Evolutionary conservation across 345 rosid genomes (phyloP).

Genomic region (Pugionium cornutum): DNA sequence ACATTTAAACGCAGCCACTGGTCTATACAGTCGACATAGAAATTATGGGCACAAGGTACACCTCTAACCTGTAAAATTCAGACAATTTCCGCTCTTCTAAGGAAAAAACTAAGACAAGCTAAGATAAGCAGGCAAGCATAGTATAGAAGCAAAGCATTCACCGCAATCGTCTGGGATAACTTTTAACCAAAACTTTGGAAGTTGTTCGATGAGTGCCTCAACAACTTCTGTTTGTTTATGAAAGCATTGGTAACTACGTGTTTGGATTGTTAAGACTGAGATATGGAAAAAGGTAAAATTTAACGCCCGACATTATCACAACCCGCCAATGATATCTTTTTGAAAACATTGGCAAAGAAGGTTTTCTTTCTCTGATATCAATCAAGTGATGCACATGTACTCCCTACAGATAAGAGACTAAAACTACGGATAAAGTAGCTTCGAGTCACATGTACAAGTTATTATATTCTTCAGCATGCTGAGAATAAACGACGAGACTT

Average conservation of each 20-base stretch:
- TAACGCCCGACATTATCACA: not conserved
- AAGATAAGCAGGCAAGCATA: conserved; percentile 9
- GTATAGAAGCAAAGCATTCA: conserved; percentile 54
- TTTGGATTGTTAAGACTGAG: conserved; percentile 10
- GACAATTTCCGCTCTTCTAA: not conserved
- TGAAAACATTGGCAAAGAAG: conserved; percentile 18
- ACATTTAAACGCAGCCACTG: conserved; percentile 95
- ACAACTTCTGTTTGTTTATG: conserved; percentile 84
- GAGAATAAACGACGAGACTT: conserved; percentile 23
- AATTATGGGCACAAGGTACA: conserved; percentile 97
- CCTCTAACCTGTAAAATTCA: conserved; percentile 80
- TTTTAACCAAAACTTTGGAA: conserved; percentile 91
- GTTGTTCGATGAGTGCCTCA: conserved; percentile 95
- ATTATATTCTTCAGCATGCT: conserved; percentile 15
- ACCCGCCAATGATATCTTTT: conserved; percentile 2
- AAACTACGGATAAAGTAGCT: conserved; percentile 14
- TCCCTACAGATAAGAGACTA: not conserved
- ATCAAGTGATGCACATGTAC: not conserved
- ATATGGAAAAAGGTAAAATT: conserved; percentile 2
- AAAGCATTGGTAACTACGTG: conserved; percentile 18
- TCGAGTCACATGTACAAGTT: conserved; percentile 13
- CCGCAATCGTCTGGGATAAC: conserved; percentile 97
- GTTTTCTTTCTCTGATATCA: not conserved
- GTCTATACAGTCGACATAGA: conserved; percentile 94
- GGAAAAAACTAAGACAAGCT: conserved; percentile 1